These are phyloP conservation scores for Fraxinus cuspidata DNA, from an alignment of 257 asterid genomes.

Conservation along the genomic window DNA sequence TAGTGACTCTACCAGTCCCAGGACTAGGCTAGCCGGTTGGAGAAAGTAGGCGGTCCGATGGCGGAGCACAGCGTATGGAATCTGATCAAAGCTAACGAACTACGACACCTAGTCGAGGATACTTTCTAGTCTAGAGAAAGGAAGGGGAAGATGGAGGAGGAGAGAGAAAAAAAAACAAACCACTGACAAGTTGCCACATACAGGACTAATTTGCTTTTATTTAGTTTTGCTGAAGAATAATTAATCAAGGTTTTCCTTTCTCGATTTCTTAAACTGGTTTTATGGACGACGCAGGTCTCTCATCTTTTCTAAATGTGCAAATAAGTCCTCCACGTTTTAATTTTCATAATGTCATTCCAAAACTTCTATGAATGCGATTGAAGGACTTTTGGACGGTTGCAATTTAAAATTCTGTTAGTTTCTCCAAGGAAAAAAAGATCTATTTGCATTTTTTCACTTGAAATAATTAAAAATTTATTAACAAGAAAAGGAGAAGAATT, in stretches of 20 bases:
- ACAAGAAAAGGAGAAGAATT: too few relatives aligned
- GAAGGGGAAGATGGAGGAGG: neutral
- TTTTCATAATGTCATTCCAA: neutral
- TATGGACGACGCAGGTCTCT: neutral
- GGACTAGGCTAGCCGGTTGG: neutral
- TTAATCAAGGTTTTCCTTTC: neutral
- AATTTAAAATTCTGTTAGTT: too few relatives aligned
- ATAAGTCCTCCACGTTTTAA: neutral
- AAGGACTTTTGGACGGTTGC: neutral
- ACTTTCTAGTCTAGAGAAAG: neutral
- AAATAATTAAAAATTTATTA: too few relatives aligned
- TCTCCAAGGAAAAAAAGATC: neutral
- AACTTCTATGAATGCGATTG: neutral
- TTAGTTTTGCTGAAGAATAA: neutral
- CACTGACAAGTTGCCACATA: conserved; percentile 1
- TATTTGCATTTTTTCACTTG: too few relatives aligned
- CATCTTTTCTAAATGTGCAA: neutral
- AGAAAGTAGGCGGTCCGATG: neutral
- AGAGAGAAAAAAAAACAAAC: neutral
- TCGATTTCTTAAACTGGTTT: neutral
- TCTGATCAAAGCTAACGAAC: neutral
- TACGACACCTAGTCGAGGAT: neutral
- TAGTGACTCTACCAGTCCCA: neutral
- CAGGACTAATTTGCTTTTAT: neutral
- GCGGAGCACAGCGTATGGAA: neutral